Conservation (phyloP, 371 early-diverging fungal species). For the Apophysomyces elegans region DNA sequence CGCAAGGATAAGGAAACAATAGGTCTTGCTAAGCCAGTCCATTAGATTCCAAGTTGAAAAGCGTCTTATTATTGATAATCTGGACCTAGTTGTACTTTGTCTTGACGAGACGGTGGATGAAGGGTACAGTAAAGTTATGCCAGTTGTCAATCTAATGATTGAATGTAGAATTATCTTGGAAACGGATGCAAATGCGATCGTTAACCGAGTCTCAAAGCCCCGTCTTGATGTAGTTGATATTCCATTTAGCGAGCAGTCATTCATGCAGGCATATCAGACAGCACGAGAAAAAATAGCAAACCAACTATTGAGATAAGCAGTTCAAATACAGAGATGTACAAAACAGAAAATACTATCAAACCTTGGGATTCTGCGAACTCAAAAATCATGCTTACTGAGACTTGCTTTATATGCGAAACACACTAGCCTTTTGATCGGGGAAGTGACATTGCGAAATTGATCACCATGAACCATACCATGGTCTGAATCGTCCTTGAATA, state of each 20-base stretch:
- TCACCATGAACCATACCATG: too few species aligned
- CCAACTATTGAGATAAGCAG: slow-evolving; percentile 68
- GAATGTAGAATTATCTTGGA: slow-evolving; percentile 78
- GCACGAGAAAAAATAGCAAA: slow-evolving; percentile 89
- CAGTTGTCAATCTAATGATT: not conserved
- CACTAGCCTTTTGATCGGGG: too few species aligned
- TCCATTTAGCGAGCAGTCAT: slow-evolving; percentile 89
- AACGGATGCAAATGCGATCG: slow-evolving; percentile 87
- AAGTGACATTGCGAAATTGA: too few species aligned
- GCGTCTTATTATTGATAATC: slow-evolving; percentile 86
- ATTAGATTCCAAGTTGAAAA: slow-evolving; percentile 89
- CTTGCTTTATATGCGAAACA: too few species aligned
- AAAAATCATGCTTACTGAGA: too few species aligned
- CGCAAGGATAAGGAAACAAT: not conserved
- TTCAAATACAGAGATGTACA: slow-evolving; percentile 56
- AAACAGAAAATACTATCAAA: not conserved
- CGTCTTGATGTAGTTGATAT: slow-evolving; percentile 79
- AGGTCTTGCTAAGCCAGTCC: not conserved
- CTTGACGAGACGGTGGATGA: slow-evolving; percentile 96
- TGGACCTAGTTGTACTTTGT: slow-evolving; percentile 89
- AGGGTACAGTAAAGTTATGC: slow-evolving; percentile 63
- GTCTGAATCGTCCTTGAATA: too few species aligned
- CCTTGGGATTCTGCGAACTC: too few species aligned
- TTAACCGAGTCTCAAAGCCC: slow-evolving; percentile 90
- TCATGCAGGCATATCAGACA: slow-evolving; percentile 88